Base-by-base conservation (phyloP, 2,329 filamentous ascomycete genomes). In the Penicillium griseofulvum region DNA sequence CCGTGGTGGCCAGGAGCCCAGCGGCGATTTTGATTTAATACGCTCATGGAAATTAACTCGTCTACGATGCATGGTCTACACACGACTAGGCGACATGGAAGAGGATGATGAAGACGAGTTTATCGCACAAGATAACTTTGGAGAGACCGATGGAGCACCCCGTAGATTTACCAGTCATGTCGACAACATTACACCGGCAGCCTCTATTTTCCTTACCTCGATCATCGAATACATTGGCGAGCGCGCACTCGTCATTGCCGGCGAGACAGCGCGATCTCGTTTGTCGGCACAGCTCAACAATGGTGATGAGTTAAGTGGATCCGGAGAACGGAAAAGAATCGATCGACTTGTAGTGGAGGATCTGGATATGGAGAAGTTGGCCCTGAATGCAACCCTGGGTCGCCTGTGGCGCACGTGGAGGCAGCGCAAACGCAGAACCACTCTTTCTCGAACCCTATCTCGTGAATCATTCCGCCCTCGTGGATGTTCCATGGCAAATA, bases 31-130 rank as follows among this genome's bases (percentile, higher is more conserved):
- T 85, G 91, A 97, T 70, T 78, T 96, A n/a, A 90, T 97, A 69
- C 81, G 92, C 53, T 87, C 92, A 17, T 99, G 94, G 92, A 97
- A 95, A 77, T 84, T 94, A 63, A 94, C 92, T 0, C 86, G 94
- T 52, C 77, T 99, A 66, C 86, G 94, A 57, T 96, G 94, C 72
- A 99, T 99, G 94, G 93, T 99, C 22, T 97, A 97, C 72, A 97
- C 92, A 9, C 92, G 94, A 9, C 80, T 99, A 7, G 94, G 94
- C 42, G 93, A 99, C 69, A 87, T 99, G 82, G 95, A 99, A 73
- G 94, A 99, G 75, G 92, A 97, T 63, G 94, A 99, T 62, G 94
- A 97, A 72, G 93, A 97, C 68, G 85, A 87, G 48, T 90, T 90
- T 68, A 89, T 95, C 70, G 86, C 91, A 61, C 86, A 91, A 65